A percentile compares a stretch with the other conserved stretches of the same genome.
Conservation (phyloP, 2,329 filamentous ascomycete species). For the Colletotrichum higginsianum region DNA sequence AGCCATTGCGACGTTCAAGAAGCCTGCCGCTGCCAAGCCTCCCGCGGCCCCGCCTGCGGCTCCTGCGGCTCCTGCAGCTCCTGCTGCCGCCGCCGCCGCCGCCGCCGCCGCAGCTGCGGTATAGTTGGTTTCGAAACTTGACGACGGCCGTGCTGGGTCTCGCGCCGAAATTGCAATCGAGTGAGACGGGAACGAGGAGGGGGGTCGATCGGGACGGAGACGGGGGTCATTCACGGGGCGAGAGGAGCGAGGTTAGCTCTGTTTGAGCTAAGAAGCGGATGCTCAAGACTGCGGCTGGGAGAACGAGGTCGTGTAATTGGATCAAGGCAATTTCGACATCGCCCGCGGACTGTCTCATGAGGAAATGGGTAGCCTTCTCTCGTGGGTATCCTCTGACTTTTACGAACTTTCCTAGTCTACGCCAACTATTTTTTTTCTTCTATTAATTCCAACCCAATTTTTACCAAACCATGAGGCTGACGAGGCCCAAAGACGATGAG, state of each 20-base stretch:
- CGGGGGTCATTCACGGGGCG: not conserved
- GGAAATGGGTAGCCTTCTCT: not conserved
- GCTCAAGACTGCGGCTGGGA: not conserved
- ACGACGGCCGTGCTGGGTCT: constrained; percentile 28
- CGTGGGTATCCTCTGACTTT: not conserved
- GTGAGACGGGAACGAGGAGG: not conserved
- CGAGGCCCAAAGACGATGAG: too few relatives aligned
- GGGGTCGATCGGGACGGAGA: not conserved
- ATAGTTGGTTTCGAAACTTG: not conserved
- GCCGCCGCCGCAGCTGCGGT: not conserved
- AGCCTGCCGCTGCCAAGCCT: not conserved
- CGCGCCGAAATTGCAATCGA: constrained; percentile 15
- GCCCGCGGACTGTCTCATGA: constrained; percentile 12
- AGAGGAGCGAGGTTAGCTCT: not conserved
- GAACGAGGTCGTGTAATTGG: constrained; percentile 18
- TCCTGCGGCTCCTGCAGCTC: not conserved
- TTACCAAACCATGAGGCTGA: not conserved
- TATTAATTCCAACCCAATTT: not conserved
- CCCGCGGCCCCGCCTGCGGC: not conserved
- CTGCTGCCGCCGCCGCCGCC: not conserved
- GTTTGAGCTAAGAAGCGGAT: too few relatives aligned
- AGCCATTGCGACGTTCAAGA: constrained; percentile 27
- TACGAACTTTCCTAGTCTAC: not conserved
- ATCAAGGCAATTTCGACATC: constrained; percentile 26
- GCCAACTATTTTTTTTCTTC: not conserved